A percentile compares a stretch with the other conserved stretches of the same genome.
phyloP scores from a whole-genome alignment of 441 rosid genomes.

The Biscutella auriculata region DNA sequence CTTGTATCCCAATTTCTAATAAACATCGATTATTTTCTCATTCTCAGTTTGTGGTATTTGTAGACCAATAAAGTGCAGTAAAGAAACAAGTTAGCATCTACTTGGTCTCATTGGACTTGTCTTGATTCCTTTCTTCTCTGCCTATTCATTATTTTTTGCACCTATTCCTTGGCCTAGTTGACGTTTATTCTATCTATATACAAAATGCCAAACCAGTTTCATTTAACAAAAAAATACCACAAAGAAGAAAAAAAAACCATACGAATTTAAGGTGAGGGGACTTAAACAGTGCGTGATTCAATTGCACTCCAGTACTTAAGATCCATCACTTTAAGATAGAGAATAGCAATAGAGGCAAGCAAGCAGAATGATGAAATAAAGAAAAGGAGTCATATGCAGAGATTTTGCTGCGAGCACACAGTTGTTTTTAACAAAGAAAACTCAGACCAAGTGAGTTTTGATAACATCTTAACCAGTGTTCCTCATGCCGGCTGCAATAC shows the following conservation, averaged over 20 bases:
- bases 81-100: not conserved
- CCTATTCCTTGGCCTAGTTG: not conserved
- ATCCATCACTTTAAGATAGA: not conserved
- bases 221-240: not conserved
- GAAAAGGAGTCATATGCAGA: not conserved
- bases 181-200: not conserved
- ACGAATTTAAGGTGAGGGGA: not conserved
- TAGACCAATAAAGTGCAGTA: not conserved
- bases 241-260: not conserved
- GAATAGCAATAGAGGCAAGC: not conserved
- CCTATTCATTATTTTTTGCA: not conserved
- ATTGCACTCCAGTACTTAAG: not conserved
- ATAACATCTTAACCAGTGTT: slow-evolving; percentile 50
- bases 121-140: not conserved
- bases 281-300: not conserved
- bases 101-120: not conserved
- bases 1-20: not conserved
- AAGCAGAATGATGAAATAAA: not conserved
- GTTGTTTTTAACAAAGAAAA: slow-evolving; percentile 1
- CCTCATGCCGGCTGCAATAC: slow-evolving; percentile 95
- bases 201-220: not conserved
- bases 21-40: slow-evolving; percentile 6
- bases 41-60: not conserved
- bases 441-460: not conserved
- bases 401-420: not conserved